Evolutionary conservation across 805 yeast species (phyloP), one percentile per base, ranked within the genome.

Genomic region (Candida pseudoglaebosa): DNA sequence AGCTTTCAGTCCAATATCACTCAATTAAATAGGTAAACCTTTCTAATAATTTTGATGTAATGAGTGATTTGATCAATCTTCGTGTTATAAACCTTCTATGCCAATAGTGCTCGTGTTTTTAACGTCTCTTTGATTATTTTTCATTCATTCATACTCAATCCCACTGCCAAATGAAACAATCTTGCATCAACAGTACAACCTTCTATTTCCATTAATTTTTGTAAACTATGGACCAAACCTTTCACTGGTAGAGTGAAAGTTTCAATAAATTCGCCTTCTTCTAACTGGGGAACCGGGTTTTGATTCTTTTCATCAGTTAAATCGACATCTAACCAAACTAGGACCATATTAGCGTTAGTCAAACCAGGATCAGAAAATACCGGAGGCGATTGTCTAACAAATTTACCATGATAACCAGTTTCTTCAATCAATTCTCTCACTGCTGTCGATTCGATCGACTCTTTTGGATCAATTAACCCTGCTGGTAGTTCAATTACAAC

Each of bases 401-500:
- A 81, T 31, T 62, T 75, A 5, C 97, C 97, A 32, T 81, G 67
- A 56, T 84, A 90, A 0, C 99, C 99, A 0, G 98, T 90, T 56
- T 91, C 99, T 59, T 91, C 99, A 35, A 75, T 74, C 46, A 91
- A 64, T 59, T 91, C 99, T 45, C 99, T 74, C 38, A 81, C 68
- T 0, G 99, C 98, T 28, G 96, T 88, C 4, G 75, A 61, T 47
- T 80, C 89, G 19, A 87, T 61, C 1, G 82, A 58, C 58, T 93
- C 98, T 37, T 77, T 73, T 1, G 90, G 87, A 58, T 91, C 99
- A 30, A 93, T 75, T 45, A 91, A 68, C 0, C 99, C 99, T 0
- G 99, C 99, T 1, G 99, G 99, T 57, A 90, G 74, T 61, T 91
- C 99, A 45, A 91, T 80, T 53, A 95, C 83, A 5, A 91, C 87